phyloP scores from a whole-genome alignment of 2,329 filamentous ascomycete species.

The Cryphonectria carpinicola region DNA sequence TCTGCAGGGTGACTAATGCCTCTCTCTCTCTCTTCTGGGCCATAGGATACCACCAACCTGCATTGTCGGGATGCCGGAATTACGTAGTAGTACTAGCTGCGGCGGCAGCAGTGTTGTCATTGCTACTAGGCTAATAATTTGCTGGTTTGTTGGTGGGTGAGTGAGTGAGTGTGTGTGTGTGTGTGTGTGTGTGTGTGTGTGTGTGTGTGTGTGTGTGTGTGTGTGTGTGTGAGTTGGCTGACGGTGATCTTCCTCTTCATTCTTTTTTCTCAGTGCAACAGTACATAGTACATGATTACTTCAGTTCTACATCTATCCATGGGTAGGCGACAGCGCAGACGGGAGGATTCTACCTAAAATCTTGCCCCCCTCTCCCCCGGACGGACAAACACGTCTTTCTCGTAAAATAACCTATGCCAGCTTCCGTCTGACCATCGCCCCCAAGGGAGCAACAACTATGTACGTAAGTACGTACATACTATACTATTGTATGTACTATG shows the following conservation, averaged over 20 bases:
- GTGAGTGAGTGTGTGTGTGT: not conserved
- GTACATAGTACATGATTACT: not conserved
- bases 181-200: too few species aligned
- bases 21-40: not conserved
- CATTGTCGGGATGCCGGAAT: slow-evolving; percentile 24
- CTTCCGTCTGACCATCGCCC: slow-evolving; percentile 9
- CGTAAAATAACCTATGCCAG: slow-evolving; percentile 1
- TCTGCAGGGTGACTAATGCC: not conserved
- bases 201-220: not conserved
- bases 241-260: not conserved
- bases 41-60: slow-evolving; percentile 16
- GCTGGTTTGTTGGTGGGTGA: not conserved
- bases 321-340: not conserved
- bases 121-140: not conserved
- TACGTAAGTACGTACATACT: not conserved
- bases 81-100: not conserved
- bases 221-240: not conserved
- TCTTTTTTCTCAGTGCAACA: not conserved
- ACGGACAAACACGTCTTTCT: not conserved
- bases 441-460: not conserved
- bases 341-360: not conserved
- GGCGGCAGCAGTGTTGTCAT: not conserved
- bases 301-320: not conserved
- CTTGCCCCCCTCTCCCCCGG: not conserved
- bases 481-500: not conserved